phyloP scores from a whole-genome alignment of 441 rosid genomes.

The Brassica balearica region DNA sequence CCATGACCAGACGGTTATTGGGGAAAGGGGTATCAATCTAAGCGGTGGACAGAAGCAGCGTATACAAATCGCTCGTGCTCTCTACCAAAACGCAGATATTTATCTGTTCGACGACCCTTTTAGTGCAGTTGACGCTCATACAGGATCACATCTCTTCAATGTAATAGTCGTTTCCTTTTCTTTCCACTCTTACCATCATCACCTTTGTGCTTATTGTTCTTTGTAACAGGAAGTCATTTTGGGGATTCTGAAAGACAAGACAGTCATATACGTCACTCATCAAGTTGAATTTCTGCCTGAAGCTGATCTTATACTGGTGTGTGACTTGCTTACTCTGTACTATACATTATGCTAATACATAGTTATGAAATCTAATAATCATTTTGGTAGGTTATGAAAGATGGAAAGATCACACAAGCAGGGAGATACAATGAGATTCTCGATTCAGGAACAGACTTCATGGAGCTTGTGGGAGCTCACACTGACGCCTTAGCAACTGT shows the following conservation, averaged over 20 bases:
- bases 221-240: slow-evolving; percentile 48
- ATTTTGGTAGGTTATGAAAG: slow-evolving; percentile 79
- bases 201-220: neutral
- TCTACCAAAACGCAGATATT: slow-evolving; percentile 57
- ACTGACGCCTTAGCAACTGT: slow-evolving; percentile 64
- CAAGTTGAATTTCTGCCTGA: slow-evolving; percentile 55
- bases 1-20: slow-evolving; percentile 58
- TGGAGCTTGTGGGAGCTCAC: slow-evolving; percentile 89
- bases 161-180: slow-evolving; percentile 27
- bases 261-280: slow-evolving; percentile 54
- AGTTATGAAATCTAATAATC: slow-evolving; percentile 9
- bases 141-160: slow-evolving; percentile 58
- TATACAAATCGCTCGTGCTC: slow-evolving; percentile 65
- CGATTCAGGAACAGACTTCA: slow-evolving; percentile 69
- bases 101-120: slow-evolving; percentile 71
- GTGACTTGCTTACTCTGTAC: neutral
- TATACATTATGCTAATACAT: too few species aligned
- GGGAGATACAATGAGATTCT: slow-evolving; percentile 79
- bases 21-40: slow-evolving; percentile 63
- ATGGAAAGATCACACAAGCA: slow-evolving; percentile 76
- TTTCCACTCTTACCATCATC: slow-evolving; percentile 4
- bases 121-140: slow-evolving; percentile 71
- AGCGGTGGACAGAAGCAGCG: slow-evolving; percentile 78
- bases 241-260: slow-evolving; percentile 42
- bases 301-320: slow-evolving; percentile 55